Evolutionary conservation across 495 filamentous ascomycete species (phyloP), one percentile per base, ranked within the genome.

Genomic region (Penicillium taxi): DNA sequence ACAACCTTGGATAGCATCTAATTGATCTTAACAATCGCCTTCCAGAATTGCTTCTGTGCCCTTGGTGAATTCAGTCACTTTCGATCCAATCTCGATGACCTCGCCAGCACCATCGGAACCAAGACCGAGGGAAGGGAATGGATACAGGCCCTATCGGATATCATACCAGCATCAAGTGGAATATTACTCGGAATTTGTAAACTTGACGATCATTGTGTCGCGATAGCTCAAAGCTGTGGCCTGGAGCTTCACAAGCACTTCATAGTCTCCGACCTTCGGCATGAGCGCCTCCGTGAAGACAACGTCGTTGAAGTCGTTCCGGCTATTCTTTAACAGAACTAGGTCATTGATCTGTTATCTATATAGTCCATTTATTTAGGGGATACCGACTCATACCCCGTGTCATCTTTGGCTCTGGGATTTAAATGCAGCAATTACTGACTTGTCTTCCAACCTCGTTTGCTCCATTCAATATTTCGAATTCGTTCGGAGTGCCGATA

Each of bases 211-310:
- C 42, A 83, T 72, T 32, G 89, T 61, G 50, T 91, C 86, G 35
- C 86, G 77, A 61, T 82, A 94, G 58, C 93, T 93, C 37, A 94
- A 66, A 1, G 86, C 87, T 1, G 76, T 81, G 13, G 73, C 84
- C 37, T 79, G 67, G 9, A 90, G 64, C 60, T 80, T 80, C 49
- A 94, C 77, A n/a, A 89, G 66, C 3, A 86, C 80, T 24, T 87
- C 81, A 35, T 73, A 72, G 23, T 84, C 81, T 28, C 78, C 79
- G 5, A 79, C 47, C 37, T 74, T 54, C 9, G 83, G 81, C 24
- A 86, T 50, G 0, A 69, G 55, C 0, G 58, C 70, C 8, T 70
- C 70, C 31, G 64, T 42, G 45, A 68, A 73, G 46, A 74, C 67
- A 25, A 86, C 69, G 34, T 66, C 73, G 41, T 80, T 75, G 47